Base-by-base conservation (phyloP, 192 early-diverging fungal genomes). In the Funneliformis geosporum region DNA sequence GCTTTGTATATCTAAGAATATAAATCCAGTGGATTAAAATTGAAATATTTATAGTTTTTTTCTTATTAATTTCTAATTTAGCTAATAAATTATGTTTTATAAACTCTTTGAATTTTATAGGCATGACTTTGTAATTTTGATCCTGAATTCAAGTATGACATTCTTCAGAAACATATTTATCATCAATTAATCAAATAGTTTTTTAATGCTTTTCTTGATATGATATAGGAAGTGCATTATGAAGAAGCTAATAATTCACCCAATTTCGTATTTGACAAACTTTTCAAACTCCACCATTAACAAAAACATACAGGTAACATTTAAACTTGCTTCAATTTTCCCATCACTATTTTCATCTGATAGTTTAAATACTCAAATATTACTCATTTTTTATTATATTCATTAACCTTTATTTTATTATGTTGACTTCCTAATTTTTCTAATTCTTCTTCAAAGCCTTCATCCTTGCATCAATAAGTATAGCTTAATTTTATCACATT, bases 51-150 rank as follows among this genome's bases (percentile, higher is more conserved):
- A 64, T 28, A 64, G 25, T 64, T 64, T 64, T 64, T 64, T 64
- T 70, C 18, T 67, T 27, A 39, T 25, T 27, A 67, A 27, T 67
- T 14, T 25, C 12, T 27, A 8, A 39, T 47, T 72, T 18, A 42
- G 70, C 10, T 43, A 72, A 16, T 43, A 72, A 0, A 2, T 3
- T 18, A 0, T 72, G 5, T 47, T 72, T 21, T 16, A 72, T 18
- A 72, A 46, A 72, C 43, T 50, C 27, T 72, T 72, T 72, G 23
- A 72, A 72, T 72, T 6, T 21, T 4, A 11, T n/a, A 23, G 16
- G 71, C 23, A 43, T 73, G 9, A 39, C 25, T 27, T 73, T 43
- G 12, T 21, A 50, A 50, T 50, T 50, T 47, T 73, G 6, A n/a
- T 73, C 9, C 43, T 43, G 46, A 73, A 11, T n/a, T 43, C n/a